These are phyloP conservation scores for Marsdenia floribunda DNA, from an alignment of 257 asterid species.

Conservation along the genomic window DNA sequence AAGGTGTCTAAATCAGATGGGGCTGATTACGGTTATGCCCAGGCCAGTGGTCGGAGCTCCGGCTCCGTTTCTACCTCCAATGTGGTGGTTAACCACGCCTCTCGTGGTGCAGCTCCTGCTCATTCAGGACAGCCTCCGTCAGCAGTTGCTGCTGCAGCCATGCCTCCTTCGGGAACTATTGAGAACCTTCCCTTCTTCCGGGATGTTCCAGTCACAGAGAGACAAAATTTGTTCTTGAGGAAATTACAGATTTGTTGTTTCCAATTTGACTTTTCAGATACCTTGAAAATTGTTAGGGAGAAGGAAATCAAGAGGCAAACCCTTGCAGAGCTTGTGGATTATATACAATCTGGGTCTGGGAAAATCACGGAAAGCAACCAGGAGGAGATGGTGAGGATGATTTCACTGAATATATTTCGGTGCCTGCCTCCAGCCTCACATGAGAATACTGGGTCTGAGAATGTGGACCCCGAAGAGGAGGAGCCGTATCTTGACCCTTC, in stretches of 20 bases:
- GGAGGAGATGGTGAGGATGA: slow-evolving; percentile 69
- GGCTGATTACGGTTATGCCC: slow-evolving; percentile 25
- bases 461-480: slow-evolving; percentile 58
- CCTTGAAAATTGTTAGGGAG: slow-evolving; percentile 48
- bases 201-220: slow-evolving; percentile 52
- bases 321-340: slow-evolving; percentile 64
- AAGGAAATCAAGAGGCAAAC: slow-evolving; percentile 71
- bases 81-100: slow-evolving; percentile 47
- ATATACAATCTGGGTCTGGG: slow-evolving; percentile 50
- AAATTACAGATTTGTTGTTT: slow-evolving; percentile 60
- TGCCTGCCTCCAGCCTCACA: slow-evolving; percentile 57
- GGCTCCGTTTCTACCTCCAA: slow-evolving; percentile 39
- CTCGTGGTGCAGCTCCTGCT: slow-evolving; percentile 28
- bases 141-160: slow-evolving; percentile 12
- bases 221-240: slow-evolving; percentile 50
- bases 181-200: slow-evolving; percentile 59
- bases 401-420: slow-evolving; percentile 62
- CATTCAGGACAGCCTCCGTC: slow-evolving; percentile 24
- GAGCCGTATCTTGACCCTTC: slow-evolving; percentile 64
- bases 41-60: slow-evolving; percentile 30
- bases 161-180: slow-evolving; percentile 33
- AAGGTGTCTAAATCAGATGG: slow-evolving; percentile 38
- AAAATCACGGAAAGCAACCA: slow-evolving; percentile 57
- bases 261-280: slow-evolving; percentile 51
- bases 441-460: slow-evolving; percentile 56